Conservation (phyloP, 352 stramenopile species). For the Globisporangium parvum region DNA sequence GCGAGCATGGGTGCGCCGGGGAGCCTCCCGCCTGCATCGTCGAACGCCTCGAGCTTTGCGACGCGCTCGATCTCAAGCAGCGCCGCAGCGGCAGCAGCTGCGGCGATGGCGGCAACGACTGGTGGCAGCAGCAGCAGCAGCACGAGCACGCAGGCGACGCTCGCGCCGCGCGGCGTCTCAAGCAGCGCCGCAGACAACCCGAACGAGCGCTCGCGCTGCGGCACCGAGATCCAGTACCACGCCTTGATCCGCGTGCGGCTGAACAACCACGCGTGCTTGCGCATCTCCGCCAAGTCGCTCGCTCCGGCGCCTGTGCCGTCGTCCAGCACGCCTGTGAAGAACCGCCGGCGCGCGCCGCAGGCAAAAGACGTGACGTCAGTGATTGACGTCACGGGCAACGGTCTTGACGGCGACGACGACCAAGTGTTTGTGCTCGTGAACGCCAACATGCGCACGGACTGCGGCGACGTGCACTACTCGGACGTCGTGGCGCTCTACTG, state of each 20-base stretch:
- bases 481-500: conserved; percentile 79
- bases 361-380: conserved; percentile 18
- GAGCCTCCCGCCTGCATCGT: conserved; percentile 2
- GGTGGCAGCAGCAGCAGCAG: conserved; percentile 3
- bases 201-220: conserved; percentile 54
- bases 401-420: conserved; percentile 61
- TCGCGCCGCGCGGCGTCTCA: not conserved
- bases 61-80: conserved; percentile 9
- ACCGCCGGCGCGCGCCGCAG: conserved; percentile 3
- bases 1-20: conserved; percentile 9
- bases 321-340: conserved; percentile 21
- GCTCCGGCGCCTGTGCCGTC: conserved; percentile 10
- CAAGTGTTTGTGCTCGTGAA: conserved; percentile 82
- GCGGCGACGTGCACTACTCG: conserved; percentile 62
- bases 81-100: not conserved
- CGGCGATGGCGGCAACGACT: not conserved
- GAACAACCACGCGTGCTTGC: conserved; percentile 64
- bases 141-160: conserved; percentile 6
- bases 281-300: conserved; percentile 27
- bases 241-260: conserved; percentile 58
- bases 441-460: conserved; percentile 58
- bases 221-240: conserved; percentile 69
- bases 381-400: conserved; percentile 58
- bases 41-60: conserved; percentile 18
- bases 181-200: conserved; percentile 20